Evolutionary conservation across 805 yeast species (phyloP).

Genomic region (Isabelozyma rhagii): DNA sequence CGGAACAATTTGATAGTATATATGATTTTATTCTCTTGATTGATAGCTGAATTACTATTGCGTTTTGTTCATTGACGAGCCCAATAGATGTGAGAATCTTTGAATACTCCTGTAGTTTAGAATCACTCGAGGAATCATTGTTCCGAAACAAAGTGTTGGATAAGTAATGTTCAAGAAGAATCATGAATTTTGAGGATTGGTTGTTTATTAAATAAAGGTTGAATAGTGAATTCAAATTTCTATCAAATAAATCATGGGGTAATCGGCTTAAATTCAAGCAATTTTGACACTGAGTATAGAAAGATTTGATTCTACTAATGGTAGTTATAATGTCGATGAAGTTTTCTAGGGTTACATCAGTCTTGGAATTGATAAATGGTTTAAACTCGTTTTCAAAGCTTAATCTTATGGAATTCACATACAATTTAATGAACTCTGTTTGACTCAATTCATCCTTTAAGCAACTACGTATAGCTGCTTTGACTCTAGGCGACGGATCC

Average conservation of each 20-base stretch:
- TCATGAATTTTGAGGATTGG: slow-evolving; percentile 1
- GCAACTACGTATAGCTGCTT: slow-evolving; percentile 35
- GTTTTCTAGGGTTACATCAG: not conserved
- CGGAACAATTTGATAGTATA: slow-evolving; percentile 25
- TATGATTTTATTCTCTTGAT: slow-evolving; percentile 30
- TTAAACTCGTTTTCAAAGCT: not conserved
- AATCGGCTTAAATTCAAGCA: slow-evolving; percentile 18
- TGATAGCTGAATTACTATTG: slow-evolving; percentile 34
- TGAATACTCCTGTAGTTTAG: slow-evolving; percentile 13
- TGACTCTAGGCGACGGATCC: slow-evolving; percentile 32
- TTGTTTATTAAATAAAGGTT: slow-evolving; percentile 11
- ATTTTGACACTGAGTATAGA: slow-evolving; percentile 19
- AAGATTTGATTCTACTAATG: slow-evolving; percentile 16
- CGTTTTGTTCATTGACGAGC: slow-evolving; percentile 19
- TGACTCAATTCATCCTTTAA: slow-evolving; percentile 31
- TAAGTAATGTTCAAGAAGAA: slow-evolving; percentile 4
- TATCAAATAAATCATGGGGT: slow-evolving; percentile 18
- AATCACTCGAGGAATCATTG: slow-evolving; percentile 6
- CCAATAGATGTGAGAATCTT: slow-evolving; percentile 15
- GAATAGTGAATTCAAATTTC: slow-evolving; percentile 29
- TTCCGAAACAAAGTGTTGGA: slow-evolving; percentile 1
- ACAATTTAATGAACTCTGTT: slow-evolving; percentile 29
- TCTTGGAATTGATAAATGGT: not conserved
- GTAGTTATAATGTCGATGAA: slow-evolving; percentile 8
- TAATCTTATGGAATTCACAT: slow-evolving; percentile 26